Conservation (phyloP, 2,329 filamentous ascomycete species). For the Talaromyces sp. region DNA sequence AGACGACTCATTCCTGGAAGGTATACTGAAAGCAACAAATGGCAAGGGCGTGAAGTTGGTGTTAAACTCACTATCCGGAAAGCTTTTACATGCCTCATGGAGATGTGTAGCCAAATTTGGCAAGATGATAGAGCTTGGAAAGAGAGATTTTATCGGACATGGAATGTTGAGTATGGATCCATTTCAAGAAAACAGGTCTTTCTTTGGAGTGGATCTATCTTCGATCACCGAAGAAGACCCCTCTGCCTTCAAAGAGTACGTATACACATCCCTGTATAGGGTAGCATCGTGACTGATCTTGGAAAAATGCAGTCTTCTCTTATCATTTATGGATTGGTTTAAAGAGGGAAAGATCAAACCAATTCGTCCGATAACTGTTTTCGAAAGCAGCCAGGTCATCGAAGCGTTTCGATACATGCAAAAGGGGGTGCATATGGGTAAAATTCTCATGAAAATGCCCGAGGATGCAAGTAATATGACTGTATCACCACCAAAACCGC, state of each 20-base stretch:
- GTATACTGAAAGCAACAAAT: conserved; percentile 20
- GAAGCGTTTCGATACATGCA: neutral
- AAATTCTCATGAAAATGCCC: neutral
- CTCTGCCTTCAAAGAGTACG: neutral
- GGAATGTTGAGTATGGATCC: neutral
- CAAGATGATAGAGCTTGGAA: neutral
- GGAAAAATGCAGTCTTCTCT: neutral
- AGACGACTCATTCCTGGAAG: conserved; percentile 17
- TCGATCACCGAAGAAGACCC: neutral
- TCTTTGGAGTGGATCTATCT: neutral
- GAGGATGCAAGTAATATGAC: neutral
- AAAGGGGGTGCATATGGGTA: neutral
- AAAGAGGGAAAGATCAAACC: neutral
- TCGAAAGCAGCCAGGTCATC: neutral
- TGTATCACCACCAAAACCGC: neutral
- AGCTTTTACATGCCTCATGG: conserved; percentile 19
- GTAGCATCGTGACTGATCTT: neutral
- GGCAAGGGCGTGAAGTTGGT: conserved; percentile 30
- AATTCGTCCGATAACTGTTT: neutral
- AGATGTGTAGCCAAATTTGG: conserved; percentile 18
- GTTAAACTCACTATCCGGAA: conserved; percentile 19
- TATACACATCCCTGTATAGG: neutral
- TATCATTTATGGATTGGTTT: neutral
- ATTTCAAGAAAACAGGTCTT: neutral
- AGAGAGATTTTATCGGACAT: neutral